Evolutionary conservation across 225 moss, liverwort and hornwort species (phyloP), one percentile per base, ranked within the genome.

Genomic region (Anthoceros angustus): DNA sequence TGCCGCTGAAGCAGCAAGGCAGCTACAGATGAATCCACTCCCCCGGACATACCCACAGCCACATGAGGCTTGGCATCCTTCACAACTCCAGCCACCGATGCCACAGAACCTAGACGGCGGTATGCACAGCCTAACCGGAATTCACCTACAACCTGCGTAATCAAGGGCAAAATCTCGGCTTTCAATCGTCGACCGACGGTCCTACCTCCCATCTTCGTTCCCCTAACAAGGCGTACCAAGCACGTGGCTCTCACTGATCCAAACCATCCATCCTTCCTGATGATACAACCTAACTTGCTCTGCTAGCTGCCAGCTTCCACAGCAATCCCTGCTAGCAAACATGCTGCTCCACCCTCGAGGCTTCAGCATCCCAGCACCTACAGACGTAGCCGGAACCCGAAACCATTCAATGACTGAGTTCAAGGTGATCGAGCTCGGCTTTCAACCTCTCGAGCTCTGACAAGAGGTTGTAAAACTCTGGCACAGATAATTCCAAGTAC

Each of bases 11-110:
- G 86, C 43, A 95, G 74, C 78, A 91, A 73, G 69, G 90, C 88
- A 71, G 95, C 95, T 41, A 91, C 76, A n/a, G 91, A 95, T 42
- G 95, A 95, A 86, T 95, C 95, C 67, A 90, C 95, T 55, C 91
- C 91, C 64, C 91, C 95, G 40, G 91, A 95, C 79, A 95, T 86
- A 42, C 86, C 95, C 11, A 95, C 91, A 15, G 91, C 95, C 46
- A 95, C 79, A 63, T 84, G 64, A 63, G 80, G 73, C 23, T 72
- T 73, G 50, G 40, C 67, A 0, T 69, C 42, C 15, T 39, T 21
- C 41, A 67, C n/a, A 25, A 41, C 63, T 62, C 21, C n/a, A 12
- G 9, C 69, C 42, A 20, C 40, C 25, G 67, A 32, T 32, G 32
- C 32, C 32, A 32, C 20, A 43, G 9, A 18, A 12, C 46, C 46